phyloP scores from a whole-genome alignment of 352 stramenopile species.

The Globisporangium nodosum region DNA sequence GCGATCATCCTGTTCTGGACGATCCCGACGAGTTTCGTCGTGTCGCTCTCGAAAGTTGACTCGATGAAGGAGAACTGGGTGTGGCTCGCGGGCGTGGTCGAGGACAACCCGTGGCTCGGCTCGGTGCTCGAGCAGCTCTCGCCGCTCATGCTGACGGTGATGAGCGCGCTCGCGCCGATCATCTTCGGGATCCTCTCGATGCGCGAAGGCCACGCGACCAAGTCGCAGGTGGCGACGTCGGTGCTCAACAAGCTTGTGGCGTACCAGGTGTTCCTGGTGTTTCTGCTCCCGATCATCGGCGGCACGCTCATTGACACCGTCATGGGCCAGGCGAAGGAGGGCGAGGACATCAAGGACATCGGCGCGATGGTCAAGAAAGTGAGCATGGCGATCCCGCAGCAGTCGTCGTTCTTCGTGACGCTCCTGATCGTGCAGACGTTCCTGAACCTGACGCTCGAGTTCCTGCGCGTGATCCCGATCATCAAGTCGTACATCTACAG shows the following conservation, averaged over 20 bases:
- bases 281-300: slow-evolving; percentile 80
- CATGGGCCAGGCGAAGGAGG: slow-evolving; percentile 37
- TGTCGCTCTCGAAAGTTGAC: slow-evolving; percentile 67
- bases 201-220: slow-evolving; percentile 70
- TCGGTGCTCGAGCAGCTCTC: slow-evolving; percentile 70
- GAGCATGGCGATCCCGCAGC: slow-evolving; percentile 56
- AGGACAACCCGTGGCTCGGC: slow-evolving; percentile 64
- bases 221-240: slow-evolving; percentile 54
- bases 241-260: slow-evolving; percentile 79
- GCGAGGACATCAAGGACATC: slow-evolving; percentile 32
- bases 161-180: slow-evolving; percentile 73
- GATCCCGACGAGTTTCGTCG: slow-evolving; percentile 70
- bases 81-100: slow-evolving; percentile 35
- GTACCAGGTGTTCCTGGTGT: slow-evolving; percentile 80
- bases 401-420: slow-evolving; percentile 80
- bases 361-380: slow-evolving; percentile 45
- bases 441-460: slow-evolving; percentile 50
- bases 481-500: slow-evolving; percentile 77
- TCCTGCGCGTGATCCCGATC: slow-evolving; percentile 73
- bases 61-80: slow-evolving; percentile 43
- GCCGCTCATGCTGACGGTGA: slow-evolving; percentile 72
- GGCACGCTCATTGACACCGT: slow-evolving; percentile 72
- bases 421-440: slow-evolving; percentile 77
- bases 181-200: slow-evolving; percentile 81
- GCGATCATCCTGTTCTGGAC: slow-evolving; percentile 84